These are phyloP conservation scores for Brassica rapa DNA, from an alignment of 345 rosid genomes.

Conservation along the genomic window DNA sequence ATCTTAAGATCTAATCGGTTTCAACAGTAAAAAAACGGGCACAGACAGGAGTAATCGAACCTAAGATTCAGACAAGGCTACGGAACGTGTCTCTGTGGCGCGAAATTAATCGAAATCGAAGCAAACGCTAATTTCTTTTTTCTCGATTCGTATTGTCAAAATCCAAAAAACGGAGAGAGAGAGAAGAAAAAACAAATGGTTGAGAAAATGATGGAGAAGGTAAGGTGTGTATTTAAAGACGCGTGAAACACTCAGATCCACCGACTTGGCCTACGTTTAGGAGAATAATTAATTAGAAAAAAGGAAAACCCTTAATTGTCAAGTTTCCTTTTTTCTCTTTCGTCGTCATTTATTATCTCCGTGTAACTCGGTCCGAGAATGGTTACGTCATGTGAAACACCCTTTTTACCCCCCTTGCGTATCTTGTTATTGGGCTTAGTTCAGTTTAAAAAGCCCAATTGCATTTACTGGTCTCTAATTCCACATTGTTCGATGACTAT, in stretches of 20 bases:
- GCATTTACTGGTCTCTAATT: constrained; percentile 24
- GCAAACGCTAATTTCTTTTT: not conserved
- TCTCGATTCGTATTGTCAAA: not conserved
- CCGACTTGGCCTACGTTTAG: constrained; percentile 34
- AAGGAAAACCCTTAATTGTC: constrained; percentile 31
- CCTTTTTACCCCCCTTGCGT: constrained; percentile 31
- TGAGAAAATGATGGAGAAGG: not conserved
- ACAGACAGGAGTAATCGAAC: not conserved
- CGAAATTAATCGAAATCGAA: constrained; percentile 18
- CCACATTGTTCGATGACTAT: constrained; percentile 82
- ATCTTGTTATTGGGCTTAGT: not conserved
- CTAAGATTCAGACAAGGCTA: not conserved
- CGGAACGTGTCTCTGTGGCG: constrained; percentile 4
- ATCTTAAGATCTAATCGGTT: constrained; percentile 25
- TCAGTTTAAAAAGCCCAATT: not conserved
- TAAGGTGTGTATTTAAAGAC: constrained; percentile 38
- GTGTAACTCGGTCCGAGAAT: constrained; percentile 38
- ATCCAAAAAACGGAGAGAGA: not conserved
- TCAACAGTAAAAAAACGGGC: not conserved
- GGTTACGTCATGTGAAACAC: constrained; percentile 24
- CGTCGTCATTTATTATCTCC: constrained; percentile 30
- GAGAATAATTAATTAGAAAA: not conserved
- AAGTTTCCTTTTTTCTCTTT: not conserved
- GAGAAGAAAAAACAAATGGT: not conserved
- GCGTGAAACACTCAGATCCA: constrained; percentile 45